Percentiles rank a stretch among this genome's conserved stretches.
phyloP scores from a whole-genome alignment of 2,329 filamentous ascomycete genomes.

The Aspergillus nomiae region DNA sequence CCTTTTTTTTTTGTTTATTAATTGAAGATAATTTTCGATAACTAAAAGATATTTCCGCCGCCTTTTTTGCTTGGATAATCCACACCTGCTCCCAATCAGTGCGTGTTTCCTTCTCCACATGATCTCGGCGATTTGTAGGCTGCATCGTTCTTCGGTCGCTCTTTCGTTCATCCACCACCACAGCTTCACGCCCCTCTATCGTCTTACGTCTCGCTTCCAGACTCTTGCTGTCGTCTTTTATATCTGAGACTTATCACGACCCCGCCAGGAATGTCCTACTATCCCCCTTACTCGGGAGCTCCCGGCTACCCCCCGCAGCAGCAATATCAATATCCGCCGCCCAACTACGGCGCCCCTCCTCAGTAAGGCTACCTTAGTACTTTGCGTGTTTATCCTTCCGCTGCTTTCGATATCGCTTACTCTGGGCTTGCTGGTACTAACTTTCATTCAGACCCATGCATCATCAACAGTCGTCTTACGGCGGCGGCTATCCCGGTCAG shows the following conservation, averaged over 20 bases:
- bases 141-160: constrained; percentile 20
- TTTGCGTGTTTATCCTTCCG: not conserved
- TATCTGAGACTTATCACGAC: constrained; percentile 13
- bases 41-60: not conserved
- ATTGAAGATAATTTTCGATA: not conserved
- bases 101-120: constrained; percentile 14
- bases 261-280: constrained; percentile 60
- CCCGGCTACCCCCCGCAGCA: constrained; percentile 57
- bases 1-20: not conserved
- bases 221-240: constrained; percentile 8
- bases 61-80: not conserved
- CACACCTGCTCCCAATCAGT: constrained; percentile 1
- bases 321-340: constrained; percentile 30
- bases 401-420: not conserved
- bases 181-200: not conserved
- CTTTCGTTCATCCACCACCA: constrained; percentile 7
- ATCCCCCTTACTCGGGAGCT: constrained; percentile 60
- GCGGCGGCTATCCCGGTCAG: constrained; percentile 42
- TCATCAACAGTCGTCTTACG: constrained; percentile 33
- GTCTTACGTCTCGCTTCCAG: constrained; percentile 9
- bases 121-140: constrained; percentile 20
- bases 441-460: constrained; percentile 30
- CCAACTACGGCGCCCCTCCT: constrained; percentile 41
- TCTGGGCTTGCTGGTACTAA: not conserved
- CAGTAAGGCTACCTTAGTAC: constrained; percentile 32